Evolutionary conservation across 192 early-diverging fungal species (phyloP), one percentile per base, ranked within the genome.

Genomic region (Polychytrium aggregatum): DNA sequence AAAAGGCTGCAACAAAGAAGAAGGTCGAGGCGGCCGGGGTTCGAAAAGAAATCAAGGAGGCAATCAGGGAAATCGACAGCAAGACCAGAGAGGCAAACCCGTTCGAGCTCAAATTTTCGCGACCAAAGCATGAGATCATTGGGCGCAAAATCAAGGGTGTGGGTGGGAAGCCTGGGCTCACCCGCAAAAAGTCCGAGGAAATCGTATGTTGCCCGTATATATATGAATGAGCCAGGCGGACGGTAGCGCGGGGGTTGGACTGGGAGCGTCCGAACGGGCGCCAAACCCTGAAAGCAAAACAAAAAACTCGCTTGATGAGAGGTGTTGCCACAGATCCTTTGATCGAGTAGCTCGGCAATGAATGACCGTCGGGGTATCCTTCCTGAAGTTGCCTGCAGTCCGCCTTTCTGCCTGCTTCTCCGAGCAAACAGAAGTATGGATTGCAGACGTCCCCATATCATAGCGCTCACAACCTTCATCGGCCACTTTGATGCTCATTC

Each of bases 21-120:
- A 47, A 74, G 53, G 72, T 74, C 17, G 60, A 65, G 20, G 50
- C 60, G 41, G 70, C 25, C 10, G 13, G 28, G 33, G 53, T 27
- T 18, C 44, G 56, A 7, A 61, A 59, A 44, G 53, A 63, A 41
- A 62, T 53, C 10, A 50, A 52, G 36, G 42, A 50, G 21, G 56
- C 27, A 4, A 40, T 57, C 35, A 55, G 57, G 25, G 49, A 38
- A 7, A 37, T 58, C 5, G 46, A 37, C 17, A 31, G 51, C n/a
- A 43, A 56, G 34, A 26, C 55, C 18, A 40, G 52, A 25, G 28
- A 46, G n/a, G 59, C 79, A 46, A 98, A 95, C 64, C 96, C 92
- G 2, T 98, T 95, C 46, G 96, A 97, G 50, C 57, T 84, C 46
- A 85, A 92, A 63, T 59, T 81, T 41, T 86, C 82, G 50, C 71